Evolutionary conservation across 306 rosid species (phyloP).

Genomic region (Inga oerstediana): DNA sequence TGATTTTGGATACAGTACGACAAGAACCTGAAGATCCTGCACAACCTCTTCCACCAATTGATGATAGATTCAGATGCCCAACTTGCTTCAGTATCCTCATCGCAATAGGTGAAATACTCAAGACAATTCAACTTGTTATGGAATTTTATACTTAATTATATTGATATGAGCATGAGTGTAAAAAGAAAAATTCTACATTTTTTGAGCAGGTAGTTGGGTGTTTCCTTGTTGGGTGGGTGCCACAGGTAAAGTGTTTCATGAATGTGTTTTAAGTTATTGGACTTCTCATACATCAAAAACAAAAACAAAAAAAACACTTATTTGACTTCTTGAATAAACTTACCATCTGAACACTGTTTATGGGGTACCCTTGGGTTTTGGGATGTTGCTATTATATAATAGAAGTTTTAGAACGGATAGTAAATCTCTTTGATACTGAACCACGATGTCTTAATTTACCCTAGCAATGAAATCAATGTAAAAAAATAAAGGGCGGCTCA

Average conservation of each 20-base stretch:
- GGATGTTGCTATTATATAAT: background rate
- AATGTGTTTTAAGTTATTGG: background rate
- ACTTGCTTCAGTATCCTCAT: constrained; percentile 70
- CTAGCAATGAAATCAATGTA: background rate
- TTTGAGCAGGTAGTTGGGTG: constrained; percentile 54
- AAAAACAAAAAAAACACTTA: background rate
- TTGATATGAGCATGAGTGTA: background rate
- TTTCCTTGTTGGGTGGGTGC: constrained; percentile 21
- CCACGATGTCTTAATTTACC: background rate
- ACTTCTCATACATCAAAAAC: no score
- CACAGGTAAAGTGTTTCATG: constrained; percentile 45
- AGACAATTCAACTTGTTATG: background rate
- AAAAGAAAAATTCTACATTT: background rate
- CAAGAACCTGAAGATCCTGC: constrained; percentile 1
- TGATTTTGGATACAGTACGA: constrained; percentile 35
- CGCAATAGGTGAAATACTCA: constrained; percentile 43
- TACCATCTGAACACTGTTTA: background rate
- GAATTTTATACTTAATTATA: background rate
- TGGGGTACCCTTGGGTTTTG: background rate
- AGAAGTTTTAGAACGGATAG: background rate
- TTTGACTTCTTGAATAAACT: background rate
- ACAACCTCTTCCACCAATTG: background rate
- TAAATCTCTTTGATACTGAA: constrained; percentile 2
- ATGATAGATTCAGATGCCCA: background rate
- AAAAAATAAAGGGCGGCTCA: no score